Base-by-base conservation (phyloP, 2,329 filamentous ascomycete species). In the Daldinia eschscholtzii region DNA sequence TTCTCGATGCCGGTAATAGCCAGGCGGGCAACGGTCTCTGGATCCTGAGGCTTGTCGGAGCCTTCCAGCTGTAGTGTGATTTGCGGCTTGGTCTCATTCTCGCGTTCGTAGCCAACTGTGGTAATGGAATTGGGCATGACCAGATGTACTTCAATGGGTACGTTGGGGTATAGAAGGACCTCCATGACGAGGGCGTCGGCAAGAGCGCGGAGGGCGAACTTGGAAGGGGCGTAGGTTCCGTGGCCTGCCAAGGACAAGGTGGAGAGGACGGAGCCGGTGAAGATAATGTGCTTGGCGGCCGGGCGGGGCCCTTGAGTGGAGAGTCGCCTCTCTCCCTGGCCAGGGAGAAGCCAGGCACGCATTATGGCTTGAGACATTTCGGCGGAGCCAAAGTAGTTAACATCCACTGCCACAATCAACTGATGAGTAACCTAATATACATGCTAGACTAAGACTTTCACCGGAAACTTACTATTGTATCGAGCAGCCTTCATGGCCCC, bases 311-410 rank as follows among this genome's bases (percentile, higher is more conserved):
- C 28, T 13, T 20, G 37, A 1, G 57, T 26, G 13, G 50, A 37
- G 30, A 50, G 4, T 53, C 57, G 57, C 57, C 56, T 53, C 39
- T 82, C 71, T 6, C 81, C 76, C 12, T 78, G 78, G 4, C 78
- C 78, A 13, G 84, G 83, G 18, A 81, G 79, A 39, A 93, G 86
- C 94, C 94, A 97, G 67, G 87, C 85, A 65, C 85, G 86, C 70
- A 97, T 82, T 37, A 91, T 89, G 26, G 92, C 89, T 77, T 95
- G 93, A 33, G 93, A 90, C 80, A 96, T 92, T 77, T 97, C 95
- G 35, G 91, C 90, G 13, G 90, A 88, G 56, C 93, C 92, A 84
- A 90, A 97, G 82, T 93, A 97, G 81, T 97, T 94, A 71, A 94
- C 87, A 76, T 97, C 92, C 92, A 97, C 65, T 68, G 37, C 35